phyloP scores from a whole-genome alignment of 305 asterid genomes.

The Petunia hybrid region DNA sequence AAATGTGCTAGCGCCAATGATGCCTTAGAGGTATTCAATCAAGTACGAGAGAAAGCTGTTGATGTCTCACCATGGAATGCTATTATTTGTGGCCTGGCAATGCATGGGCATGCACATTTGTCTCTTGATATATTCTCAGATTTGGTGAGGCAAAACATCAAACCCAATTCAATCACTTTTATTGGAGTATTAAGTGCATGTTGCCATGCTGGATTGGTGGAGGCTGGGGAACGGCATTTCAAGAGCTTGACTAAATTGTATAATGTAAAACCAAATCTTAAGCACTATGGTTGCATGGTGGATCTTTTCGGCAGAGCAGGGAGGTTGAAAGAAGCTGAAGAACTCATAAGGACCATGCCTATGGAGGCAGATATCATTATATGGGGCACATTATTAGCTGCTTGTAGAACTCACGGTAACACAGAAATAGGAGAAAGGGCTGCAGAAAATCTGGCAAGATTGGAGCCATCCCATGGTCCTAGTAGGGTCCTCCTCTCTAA shows the following conservation, averaged over 20 bases:
- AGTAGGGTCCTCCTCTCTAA: slow-evolving; percentile 81
- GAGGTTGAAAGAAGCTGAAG: slow-evolving; percentile 79
- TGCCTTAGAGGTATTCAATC: slow-evolving; percentile 69
- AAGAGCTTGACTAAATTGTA: slow-evolving; percentile 63
- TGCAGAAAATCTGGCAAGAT: slow-evolving; percentile 66
- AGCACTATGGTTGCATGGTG: slow-evolving; percentile 96
- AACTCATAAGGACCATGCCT: slow-evolving; percentile 69
- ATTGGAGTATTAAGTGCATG: slow-evolving; percentile 89
- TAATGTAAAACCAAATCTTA: slow-evolving; percentile 67
- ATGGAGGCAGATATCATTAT: slow-evolving; percentile 82
- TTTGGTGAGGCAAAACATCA: slow-evolving; percentile 55
- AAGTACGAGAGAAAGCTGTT: slow-evolving; percentile 52
- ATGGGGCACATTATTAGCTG: slow-evolving; percentile 87
- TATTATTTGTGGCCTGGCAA: slow-evolving; percentile 84
- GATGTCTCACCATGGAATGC: slow-evolving; percentile 94
- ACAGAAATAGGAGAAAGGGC: slow-evolving; percentile 80
- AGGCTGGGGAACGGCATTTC: slow-evolving; percentile 74
- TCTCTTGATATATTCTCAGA: slow-evolving; percentile 67
- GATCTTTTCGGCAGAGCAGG: slow-evolving; percentile 93
- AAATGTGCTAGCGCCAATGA: slow-evolving; percentile 76
- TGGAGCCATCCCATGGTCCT: slow-evolving; percentile 91
- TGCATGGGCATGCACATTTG: slow-evolving; percentile 80
- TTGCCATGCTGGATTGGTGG: slow-evolving; percentile 89
- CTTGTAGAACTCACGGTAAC: slow-evolving; percentile 70
- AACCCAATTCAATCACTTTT: slow-evolving; percentile 69